Evolutionary conservation across 169 alveolate genomes (phyloP).

Genomic region (Plasmodium yoelii): DNA sequence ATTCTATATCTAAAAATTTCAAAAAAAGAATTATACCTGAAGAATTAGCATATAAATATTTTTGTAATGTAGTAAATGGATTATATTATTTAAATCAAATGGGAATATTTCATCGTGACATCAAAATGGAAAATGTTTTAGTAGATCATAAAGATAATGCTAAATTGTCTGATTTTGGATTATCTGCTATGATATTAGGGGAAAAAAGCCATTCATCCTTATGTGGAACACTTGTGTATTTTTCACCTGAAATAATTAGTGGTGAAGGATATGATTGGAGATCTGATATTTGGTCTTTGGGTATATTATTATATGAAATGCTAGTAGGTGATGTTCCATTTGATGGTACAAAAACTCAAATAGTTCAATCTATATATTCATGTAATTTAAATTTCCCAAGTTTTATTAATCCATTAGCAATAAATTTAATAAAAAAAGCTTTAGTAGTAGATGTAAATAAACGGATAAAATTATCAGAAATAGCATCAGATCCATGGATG

Average conservation of each 20-base stretch:
- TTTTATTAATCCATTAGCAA: conserved; percentile 67
- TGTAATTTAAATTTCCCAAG: conserved; percentile 71
- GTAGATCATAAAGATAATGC: conserved; percentile 76
- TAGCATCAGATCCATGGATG: conserved; percentile 75
- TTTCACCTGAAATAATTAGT: conserved; percentile 94
- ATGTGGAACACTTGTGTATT: conserved; percentile 93
- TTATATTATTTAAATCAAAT: conserved; percentile 72
- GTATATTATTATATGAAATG: conserved; percentile 92
- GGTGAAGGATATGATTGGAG: conserved; percentile 89
- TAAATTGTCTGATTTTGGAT: conserved; percentile 81
- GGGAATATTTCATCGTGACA: conserved; percentile 83
- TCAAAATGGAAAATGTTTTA: conserved; percentile 82
- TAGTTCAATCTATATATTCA: conserved; percentile 64
- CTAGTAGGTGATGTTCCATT: conserved; percentile 93
- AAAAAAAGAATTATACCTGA: conserved; percentile 71
- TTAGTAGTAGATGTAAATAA: conserved; percentile 74
- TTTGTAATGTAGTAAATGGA: conserved; percentile 73
- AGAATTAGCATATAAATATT: conserved; percentile 72
- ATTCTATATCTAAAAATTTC: conserved; percentile 63
- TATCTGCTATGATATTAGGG: conserved; percentile 69
- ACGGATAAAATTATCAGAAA: conserved; percentile 43
- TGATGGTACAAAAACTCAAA: conserved; percentile 79
- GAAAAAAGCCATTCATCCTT: conserved; percentile 79
- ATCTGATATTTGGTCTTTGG: conserved; percentile 93
- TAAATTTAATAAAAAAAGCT: conserved; percentile 50